Evolutionary conservation across 129 eudicot genomes (phyloP), one percentile per base, ranked within the genome.

Genomic region (Apium graveolens): DNA sequence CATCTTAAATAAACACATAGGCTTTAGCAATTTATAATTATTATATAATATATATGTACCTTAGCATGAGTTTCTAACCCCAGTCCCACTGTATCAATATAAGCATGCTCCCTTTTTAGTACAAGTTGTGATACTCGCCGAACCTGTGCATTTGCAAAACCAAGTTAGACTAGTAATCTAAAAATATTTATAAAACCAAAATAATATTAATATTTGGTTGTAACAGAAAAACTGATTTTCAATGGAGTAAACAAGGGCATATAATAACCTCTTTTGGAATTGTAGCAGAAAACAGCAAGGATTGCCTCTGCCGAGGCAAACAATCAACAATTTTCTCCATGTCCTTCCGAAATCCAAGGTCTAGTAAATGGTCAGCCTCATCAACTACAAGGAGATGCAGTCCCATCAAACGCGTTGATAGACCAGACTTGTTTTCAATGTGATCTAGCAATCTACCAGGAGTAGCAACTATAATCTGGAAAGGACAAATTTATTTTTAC

Each of bases 401-500:
- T 86, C 94, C 90, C 97, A 89, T 96, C 85, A 96, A 86, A 71
- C 99, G 96, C 16, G 81, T 73, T 38, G 99, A 96, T 76, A 96
- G 77, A 72, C 88, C 93, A 73, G 97, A 90, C 71, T 90, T 92
- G 83, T 84, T 86, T 77, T 96, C 99, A 74, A 96, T 77, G 86
- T 92, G 99, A 89, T 92, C 99, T 79, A 96, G 75, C 80, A 96
- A 83, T 89, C 99, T 87, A 81, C 97, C 97, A 78, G 97, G 99
- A 65, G 99, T 96, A 32, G 99, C 97, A 46, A 96, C 86, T 62
- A 96, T 76, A 39, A 96, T 92, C 97, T 96, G 90, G 84, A 88
- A 27, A 78, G 26, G 7, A 37, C 24, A 74, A 78, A 24, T 77
- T 32, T 34, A 21, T 68, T 32, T 65, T 37, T 46, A 70, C 60